These are phyloP conservation scores for Vitis hybrid DNA, from an alignment of 177 flowering plant species.

Conservation along the genomic window DNA sequence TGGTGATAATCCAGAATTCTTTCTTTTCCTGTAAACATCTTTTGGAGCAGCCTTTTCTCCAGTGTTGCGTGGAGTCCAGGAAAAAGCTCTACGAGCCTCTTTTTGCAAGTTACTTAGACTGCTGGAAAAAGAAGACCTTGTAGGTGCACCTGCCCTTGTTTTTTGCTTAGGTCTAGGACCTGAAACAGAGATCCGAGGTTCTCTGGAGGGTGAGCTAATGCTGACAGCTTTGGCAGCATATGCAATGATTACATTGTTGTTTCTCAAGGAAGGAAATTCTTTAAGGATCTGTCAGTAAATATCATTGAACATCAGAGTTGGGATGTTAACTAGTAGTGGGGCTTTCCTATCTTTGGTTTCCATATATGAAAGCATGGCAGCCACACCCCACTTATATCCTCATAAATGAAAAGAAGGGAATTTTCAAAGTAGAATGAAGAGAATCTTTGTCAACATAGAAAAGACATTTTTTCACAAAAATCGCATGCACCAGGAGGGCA, in stretches of 20 bases:
- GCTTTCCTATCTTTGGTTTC: background rate
- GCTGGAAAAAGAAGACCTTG: conserved; percentile 70
- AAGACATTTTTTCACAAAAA: background rate
- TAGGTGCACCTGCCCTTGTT: conserved; percentile 53
- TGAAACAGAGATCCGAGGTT: conserved; percentile 60
- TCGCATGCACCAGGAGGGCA: background rate
- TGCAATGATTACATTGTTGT: conserved; percentile 59
- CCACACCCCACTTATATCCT: background rate
- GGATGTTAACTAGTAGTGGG: background rate
- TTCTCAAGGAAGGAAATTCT: conserved; percentile 85
- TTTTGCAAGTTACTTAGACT: conserved; percentile 90
- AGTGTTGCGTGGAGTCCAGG: conserved; percentile 86
- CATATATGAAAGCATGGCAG: background rate
- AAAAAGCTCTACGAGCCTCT: conserved; percentile 96
- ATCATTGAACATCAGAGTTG: conserved; percentile 8
- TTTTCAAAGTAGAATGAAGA: conserved; percentile 1
- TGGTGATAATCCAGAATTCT: conserved; percentile 81
- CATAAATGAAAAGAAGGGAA: conserved; percentile 2
- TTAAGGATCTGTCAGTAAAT: conserved; percentile 71
- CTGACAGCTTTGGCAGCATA: conserved; percentile 92
- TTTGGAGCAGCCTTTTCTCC: conserved; percentile 73
- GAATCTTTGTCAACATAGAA: background rate
- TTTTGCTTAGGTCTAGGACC: conserved; percentile 72
- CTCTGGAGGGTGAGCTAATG: conserved; percentile 66
- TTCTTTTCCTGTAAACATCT: conserved; percentile 83